A percentile compares a stretch with the other conserved stretches of the same genome.
Evolutionary conservation across 345 rosid genomes (phyloP).

Genomic region (Aethionema arabicum): DNA sequence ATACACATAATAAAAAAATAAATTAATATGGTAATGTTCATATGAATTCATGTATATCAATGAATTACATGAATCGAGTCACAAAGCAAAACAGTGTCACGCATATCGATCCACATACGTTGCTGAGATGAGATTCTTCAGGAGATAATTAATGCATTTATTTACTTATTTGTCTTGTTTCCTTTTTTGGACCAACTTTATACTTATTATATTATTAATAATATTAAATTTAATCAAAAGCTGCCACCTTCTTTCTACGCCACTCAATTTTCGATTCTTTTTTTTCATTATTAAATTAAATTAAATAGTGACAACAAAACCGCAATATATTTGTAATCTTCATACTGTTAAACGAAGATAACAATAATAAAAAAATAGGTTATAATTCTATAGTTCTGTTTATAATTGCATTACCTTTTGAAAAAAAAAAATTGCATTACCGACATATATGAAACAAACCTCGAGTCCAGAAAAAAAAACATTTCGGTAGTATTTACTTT

Average conservation of each 20-base stretch:
- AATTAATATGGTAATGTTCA: no score
- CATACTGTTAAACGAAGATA: no score
- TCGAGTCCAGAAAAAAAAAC: no score
- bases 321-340: no score
- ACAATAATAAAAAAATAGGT: no score
- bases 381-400: no score
- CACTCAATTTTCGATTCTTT: slow-evolving; percentile 30
- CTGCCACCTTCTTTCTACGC: slow-evolving; percentile 36
- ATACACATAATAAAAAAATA: no score
- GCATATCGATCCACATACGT: slow-evolving; percentile 35
- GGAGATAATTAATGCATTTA: slow-evolving; percentile 30
- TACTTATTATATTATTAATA: background rate
- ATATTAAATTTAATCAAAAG: background rate
- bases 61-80: slow-evolving; percentile 25
- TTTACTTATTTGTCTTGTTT: slow-evolving; percentile 32
- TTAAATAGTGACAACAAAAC: no score
- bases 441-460: no score
- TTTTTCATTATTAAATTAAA: background rate
- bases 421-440: no score
- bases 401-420: no score
- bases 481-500: no score
- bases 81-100: slow-evolving; percentile 36
- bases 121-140: slow-evolving; percentile 31
- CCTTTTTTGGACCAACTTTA: slow-evolving; percentile 32
- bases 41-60: background rate